These are phyloP conservation scores for Paecilomyces sp. DNA, from an alignment of 2,329 filamentous ascomycete species.

Conservation along the genomic window DNA sequence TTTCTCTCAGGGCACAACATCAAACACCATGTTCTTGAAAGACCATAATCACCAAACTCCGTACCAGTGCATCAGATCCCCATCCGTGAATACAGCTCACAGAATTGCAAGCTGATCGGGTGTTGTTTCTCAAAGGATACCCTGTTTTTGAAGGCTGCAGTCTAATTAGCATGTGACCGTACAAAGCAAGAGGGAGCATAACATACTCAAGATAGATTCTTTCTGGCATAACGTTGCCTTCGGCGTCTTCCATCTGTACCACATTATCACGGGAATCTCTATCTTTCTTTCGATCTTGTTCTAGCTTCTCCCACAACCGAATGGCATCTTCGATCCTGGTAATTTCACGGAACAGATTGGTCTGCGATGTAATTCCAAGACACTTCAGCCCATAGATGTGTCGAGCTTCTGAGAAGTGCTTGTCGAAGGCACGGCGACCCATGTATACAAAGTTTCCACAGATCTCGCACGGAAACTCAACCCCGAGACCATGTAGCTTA, in stretches of 20 bases:
- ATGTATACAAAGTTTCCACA: slow-evolving; percentile 99
- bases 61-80: slow-evolving; percentile 15
- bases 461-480: slow-evolving; percentile 92
- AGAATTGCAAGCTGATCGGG: slow-evolving; percentile 2
- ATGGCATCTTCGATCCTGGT: slow-evolving; percentile 84
- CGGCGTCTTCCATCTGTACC: slow-evolving; percentile 96
- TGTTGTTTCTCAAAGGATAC: slow-evolving; percentile 54
- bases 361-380: slow-evolving; percentile 78
- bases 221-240: slow-evolving; percentile 98
- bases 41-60: slow-evolving; percentile 16
- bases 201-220: slow-evolving; percentile 83
- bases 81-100: slow-evolving; percentile 5
- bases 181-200: neutral
- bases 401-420: slow-evolving; percentile 91
- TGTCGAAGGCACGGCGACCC: slow-evolving; percentile 91
- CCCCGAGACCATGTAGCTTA: slow-evolving; percentile 88
- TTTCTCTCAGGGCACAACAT: neutral
- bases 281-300: slow-evolving; percentile 72
- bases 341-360: slow-evolving; percentile 87
- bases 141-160: slow-evolving; percentile 70
- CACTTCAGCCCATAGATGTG: slow-evolving; percentile 94
- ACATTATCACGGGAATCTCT: slow-evolving; percentile 72
- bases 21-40: neutral
- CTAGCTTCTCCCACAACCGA: slow-evolving; percentile 87
- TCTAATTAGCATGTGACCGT: slow-evolving; percentile 14